These are phyloP conservation scores for Tilletia indica DNA, from an alignment of 1,284 basidiomycete species.

Conservation along the genomic window DNA sequence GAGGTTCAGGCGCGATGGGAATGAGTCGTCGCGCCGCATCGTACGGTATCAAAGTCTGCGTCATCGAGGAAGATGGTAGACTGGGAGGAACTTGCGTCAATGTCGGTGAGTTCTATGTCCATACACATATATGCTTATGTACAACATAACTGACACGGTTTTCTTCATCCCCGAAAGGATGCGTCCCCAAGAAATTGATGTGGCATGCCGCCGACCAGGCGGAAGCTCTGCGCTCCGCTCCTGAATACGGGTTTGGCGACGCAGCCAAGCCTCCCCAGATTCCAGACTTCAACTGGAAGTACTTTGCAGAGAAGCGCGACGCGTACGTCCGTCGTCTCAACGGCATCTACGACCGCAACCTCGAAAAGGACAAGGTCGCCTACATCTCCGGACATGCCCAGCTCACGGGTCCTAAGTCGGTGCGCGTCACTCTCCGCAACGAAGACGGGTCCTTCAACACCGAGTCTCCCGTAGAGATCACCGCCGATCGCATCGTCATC, in stretches of 20 bases:
- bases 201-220: conserved; percentile 91
- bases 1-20: conserved; percentile 56
- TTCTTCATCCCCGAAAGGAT: conserved; percentile 23
- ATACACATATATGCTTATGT: no score
- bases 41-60: conserved; percentile 89
- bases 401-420: conserved; percentile 45
- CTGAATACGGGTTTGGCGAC: conserved; percentile 71
- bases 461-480: conserved; percentile 35
- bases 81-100: conserved; percentile 96
- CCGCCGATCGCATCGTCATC: conserved; percentile 59
- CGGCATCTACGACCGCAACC: conserved; percentile 79
- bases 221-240: conserved; percentile 73
- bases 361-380: conserved; percentile 83
- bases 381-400: conserved; percentile 75
- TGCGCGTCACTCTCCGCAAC: conserved; percentile 46
- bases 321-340: conserved; percentile 89
- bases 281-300: conserved; percentile 77
- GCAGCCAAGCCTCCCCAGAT: conserved; percentile 17
- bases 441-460: conserved; percentile 61
- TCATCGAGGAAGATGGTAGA: conserved; percentile 74
- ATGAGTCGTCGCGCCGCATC: conserved; percentile 68
- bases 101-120: conserved; percentile 65
- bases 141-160: neutral
- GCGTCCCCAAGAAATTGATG: conserved; percentile 74
- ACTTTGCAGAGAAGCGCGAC: conserved; percentile 90